Base-by-base conservation (phyloP, 2,329 filamentous ascomycete species). In the Colletotrichum ledebouriae region DNA sequence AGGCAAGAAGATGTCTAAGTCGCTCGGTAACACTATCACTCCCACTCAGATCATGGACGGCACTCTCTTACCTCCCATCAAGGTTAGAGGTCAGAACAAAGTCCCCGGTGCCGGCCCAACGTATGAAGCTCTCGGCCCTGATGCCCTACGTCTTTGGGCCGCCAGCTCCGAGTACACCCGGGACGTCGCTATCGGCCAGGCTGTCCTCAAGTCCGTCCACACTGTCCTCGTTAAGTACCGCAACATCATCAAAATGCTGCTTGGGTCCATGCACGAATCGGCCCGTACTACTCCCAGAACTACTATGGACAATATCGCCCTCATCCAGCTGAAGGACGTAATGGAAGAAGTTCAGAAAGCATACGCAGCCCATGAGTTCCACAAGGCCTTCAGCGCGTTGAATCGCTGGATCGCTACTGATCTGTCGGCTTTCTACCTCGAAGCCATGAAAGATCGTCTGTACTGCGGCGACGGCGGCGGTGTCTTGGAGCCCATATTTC, bases 1-100 rank as follows among this genome's bases (percentile, higher is more conserved):
- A 41, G 94, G 94, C n/a, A 94, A 93, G 76, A 99, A 99, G 79
- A 99, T 99, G 96, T 98, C 94, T 77, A 99, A 99, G 79, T 98
- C 94, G 0, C 82, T 98, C 1, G 96, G 96, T 15, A 99, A 99
- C 75, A 90, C 92, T 33, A 89, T 98, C 63, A 86, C 89, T 0
- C 94, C 95, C 0, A 83, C 87, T 6, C 85, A 97, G 70, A 94
- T 99, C 72, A 96, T 98, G 84, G 88, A 93, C 59, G 95, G 95
- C 6, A 89, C 90, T 3, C 83, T 97, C 11, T 80, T 97, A 13
- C 92, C 92, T 6, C 89, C 90, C 0, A 76, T 90, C 42, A 92
- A 92, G 76, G 80, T 80, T 49, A 90, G 89, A 74, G 82, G 82
- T 52, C 90, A 90, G 72, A 77, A 81, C 50, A 86, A 70, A 41